A percentile compares a stretch with the other conserved stretches of the same genome.
phyloP scores from a whole-genome alignment of 1,139 yeast genomes.

The Geotrichum phurueaensis region DNA sequence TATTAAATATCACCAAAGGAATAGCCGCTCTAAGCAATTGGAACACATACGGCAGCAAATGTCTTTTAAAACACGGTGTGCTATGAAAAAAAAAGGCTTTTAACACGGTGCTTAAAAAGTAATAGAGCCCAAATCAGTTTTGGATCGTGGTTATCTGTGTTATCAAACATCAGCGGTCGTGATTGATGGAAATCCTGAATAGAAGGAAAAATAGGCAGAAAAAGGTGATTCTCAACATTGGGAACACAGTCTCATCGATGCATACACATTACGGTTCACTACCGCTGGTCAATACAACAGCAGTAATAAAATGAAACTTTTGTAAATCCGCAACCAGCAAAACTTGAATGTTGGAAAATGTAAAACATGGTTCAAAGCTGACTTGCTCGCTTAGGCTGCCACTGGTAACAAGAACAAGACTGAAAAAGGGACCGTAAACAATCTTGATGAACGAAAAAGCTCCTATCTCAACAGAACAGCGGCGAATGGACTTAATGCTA shows the following conservation, averaged over 20 bases:
- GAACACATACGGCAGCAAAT: background rate
- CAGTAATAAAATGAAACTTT: background rate
- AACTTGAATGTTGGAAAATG: background rate
- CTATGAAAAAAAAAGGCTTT: background rate
- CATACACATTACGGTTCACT: background rate
- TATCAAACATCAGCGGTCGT: background rate
- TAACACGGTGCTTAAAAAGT: background rate
- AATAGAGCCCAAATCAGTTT: background rate
- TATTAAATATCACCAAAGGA: background rate
- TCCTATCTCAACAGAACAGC: background rate
- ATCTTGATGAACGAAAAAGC: background rate
- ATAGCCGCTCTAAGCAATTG: background rate
- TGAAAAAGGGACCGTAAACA: background rate
- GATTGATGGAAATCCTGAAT: background rate
- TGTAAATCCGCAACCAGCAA: background rate
- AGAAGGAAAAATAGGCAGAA: background rate
- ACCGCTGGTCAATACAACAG: background rate
- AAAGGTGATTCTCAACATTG: background rate
- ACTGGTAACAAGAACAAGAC: no score
- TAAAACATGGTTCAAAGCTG: background rate
- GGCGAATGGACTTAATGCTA: background rate
- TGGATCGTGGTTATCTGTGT: background rate
- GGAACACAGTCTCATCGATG: background rate
- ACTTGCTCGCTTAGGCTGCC: no score
- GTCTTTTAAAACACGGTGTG: background rate